These are phyloP conservation scores for Trichosporon asahii DNA, from an alignment of 1,284 basidiomycete genomes.

Conservation along the genomic window DNA sequence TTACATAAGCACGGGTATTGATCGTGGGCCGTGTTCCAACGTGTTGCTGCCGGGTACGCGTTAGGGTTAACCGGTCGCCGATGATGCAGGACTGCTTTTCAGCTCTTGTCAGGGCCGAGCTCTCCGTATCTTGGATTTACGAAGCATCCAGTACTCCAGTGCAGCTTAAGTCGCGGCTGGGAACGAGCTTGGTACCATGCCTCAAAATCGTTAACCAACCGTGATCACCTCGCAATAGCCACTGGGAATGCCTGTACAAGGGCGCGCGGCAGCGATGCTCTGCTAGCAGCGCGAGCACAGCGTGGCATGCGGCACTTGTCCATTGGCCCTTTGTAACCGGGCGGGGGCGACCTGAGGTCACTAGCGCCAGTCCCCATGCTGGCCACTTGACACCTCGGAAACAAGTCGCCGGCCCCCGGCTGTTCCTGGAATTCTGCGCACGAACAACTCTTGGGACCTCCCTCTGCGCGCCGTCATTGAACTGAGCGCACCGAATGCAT, in stretches of 20 bases:
- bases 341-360: neutral
- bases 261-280: too few species aligned
- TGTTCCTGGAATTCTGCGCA: neutral
- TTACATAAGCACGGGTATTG: slow-evolving; percentile 3
- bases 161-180: neutral
- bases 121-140: neutral
- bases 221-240: neutral
- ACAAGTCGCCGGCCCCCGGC: neutral
- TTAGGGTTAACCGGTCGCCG: slow-evolving; percentile 7
- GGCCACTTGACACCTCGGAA: neutral
- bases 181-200: neutral
- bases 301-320: neutral
- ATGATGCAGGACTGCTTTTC: neutral
- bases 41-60: neutral
- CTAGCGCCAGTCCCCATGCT: neutral
- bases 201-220: neutral
- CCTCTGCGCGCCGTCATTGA: neutral
- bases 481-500: too few species aligned
- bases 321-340: neutral
- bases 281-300: neutral
- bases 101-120: neutral
- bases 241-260: too few species aligned
- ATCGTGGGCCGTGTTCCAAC: neutral
- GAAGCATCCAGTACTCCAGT: too few species aligned
- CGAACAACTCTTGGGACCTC: neutral